Evolutionary conservation across 2,329 filamentous ascomycete genomes (phyloP), one percentile per base, ranked within the genome.

Genomic region (Pestalotiopsis sp.): DNA sequence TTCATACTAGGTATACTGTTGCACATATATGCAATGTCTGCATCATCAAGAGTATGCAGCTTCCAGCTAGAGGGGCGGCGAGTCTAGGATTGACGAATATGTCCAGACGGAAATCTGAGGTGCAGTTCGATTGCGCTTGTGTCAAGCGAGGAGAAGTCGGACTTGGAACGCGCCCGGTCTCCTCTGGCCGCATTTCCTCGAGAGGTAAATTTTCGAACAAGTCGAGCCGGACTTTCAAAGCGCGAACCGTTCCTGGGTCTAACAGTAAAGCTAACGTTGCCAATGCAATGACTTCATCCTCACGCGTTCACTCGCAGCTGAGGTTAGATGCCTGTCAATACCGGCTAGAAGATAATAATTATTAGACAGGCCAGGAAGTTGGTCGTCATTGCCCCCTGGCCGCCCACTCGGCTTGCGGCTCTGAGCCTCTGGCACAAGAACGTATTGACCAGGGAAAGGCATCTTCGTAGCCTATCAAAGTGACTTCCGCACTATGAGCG

Each of bases 261-360:
- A 66, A 57, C 12, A 45, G 13, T 36, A 36, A 17, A 62, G n/a
- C 13, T 39, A 62, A 23, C 57, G 31, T 13, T 36, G 59, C 38
- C 59, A n/a, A 56, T 20, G 63, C 63, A 31, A 66, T 56, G 63
- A 56, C 45, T 56, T 66, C 41, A 66, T 64, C 17, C 38, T 64
- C 61, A 52, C 14, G 13, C n/a, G 36, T 31, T 59, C 4, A 27
- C 17, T n/a, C 17, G 20, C n/a, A 52, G 17, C 45, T 52, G 20
- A 52, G 17, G 17, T n/a, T n/a, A 20, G 17, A 52, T 52, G 45
- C 45, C 45, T 52, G 45, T 52, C 31, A 9, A 36, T 36, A 36
- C 2, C 31, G 9, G 31, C 31, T 56, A 56, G 49, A 60, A 60
- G 23, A 14, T 27, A n/a, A n/a, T 9, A n/a, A 49, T 14, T 12